Evolutionary conservation across 1,284 basidiomycete genomes (phyloP).

Genomic region (Papiliotrema terrestris): DNA sequence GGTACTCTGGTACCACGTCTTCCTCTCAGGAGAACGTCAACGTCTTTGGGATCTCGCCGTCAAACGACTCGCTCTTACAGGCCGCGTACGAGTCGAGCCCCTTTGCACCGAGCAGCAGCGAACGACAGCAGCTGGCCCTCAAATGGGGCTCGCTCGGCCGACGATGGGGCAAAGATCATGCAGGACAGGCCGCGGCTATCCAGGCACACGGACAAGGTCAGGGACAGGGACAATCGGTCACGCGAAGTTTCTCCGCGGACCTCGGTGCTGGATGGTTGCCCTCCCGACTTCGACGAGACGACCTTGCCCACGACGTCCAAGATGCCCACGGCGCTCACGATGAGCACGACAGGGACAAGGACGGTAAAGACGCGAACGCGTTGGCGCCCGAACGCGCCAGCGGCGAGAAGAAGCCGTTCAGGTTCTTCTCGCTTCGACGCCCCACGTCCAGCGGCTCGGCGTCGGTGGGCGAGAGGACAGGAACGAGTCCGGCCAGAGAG

Average conservation of each 20-base stretch:
- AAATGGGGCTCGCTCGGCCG: slow-evolving; percentile 34
- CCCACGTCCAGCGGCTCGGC: slow-evolving; percentile 4
- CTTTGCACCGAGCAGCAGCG: slow-evolving; percentile 34
- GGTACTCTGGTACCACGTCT: slow-evolving; percentile 22
- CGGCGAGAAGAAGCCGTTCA: slow-evolving; percentile 24
- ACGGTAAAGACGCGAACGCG: background rate
- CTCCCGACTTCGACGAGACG: background rate
- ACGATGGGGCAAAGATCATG: slow-evolving; percentile 4
- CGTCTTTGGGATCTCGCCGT: slow-evolving; percentile 16
- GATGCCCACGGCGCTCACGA: background rate
- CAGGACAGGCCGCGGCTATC: background rate
- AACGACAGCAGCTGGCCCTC: slow-evolving; percentile 28
- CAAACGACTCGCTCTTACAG: slow-evolving; percentile 28
- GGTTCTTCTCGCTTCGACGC: slow-evolving; percentile 37
- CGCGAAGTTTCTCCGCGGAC: background rate
- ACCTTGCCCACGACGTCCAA: background rate
- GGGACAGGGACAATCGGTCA: too few species aligned
- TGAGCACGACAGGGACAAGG: background rate
- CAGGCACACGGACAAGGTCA: too few species aligned
- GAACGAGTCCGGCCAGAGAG: slow-evolving; percentile 2
- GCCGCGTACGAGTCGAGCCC: slow-evolving; percentile 17
- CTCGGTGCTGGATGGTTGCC: background rate
- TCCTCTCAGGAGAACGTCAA: slow-evolving; percentile 16
- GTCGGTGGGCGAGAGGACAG: background rate
- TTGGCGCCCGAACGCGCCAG: slow-evolving; percentile 4